Evolutionary conservation across 805 yeast species (phyloP), one percentile per base, ranked within the genome.

Genomic region (Lachancea lanzarotensis): DNA sequence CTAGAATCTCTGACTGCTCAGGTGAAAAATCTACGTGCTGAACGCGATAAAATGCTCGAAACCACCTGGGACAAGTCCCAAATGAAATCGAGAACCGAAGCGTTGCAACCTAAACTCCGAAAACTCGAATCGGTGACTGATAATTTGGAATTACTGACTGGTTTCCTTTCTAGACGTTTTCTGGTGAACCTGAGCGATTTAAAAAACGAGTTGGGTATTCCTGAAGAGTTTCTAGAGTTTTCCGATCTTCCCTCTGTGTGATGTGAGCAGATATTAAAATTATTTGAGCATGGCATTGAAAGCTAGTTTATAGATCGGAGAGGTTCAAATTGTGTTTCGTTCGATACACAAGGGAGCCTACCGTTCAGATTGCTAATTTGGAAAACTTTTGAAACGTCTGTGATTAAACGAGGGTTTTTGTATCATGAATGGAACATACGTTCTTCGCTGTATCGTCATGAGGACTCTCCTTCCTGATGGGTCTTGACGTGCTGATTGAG

Each of bases 401-500:
- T 18, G 12, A n/a, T 35, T 20, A n/a, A 33, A 33, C 12, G 15
- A 4, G n/a, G 38, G 12, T 35, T 12, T 22, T 35, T 18, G n/a
- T 12, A 18, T 18, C 13, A 6, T 9, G 16, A 35, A 18, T 10
- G 26, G 7, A 35, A 17, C 25, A 22, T 35, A 6, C 3, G 5
- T 22, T 12, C 10, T 33, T 15, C 9, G 11, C 20, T 22, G 9
- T 20, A 6, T 40, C 25, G 34, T 41, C 39, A 41, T 41, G 36
- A 30, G 15, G 19, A 17, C 19, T 34, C 44, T 19, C 39, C 46
- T 19, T 39, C 40, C 12, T 36, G 54, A 48, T 82, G 86, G 10
- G 78, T 76, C 54, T 79, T 80, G 48, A 80, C 70, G 59, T 82
- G 88, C 58, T 82, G 87, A 36, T 75, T 73, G 52, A 82, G 62